Evolutionary conservation across 176 grass and related monocot genomes (phyloP).

Genomic region (Rhynchospora pubera): DNA sequence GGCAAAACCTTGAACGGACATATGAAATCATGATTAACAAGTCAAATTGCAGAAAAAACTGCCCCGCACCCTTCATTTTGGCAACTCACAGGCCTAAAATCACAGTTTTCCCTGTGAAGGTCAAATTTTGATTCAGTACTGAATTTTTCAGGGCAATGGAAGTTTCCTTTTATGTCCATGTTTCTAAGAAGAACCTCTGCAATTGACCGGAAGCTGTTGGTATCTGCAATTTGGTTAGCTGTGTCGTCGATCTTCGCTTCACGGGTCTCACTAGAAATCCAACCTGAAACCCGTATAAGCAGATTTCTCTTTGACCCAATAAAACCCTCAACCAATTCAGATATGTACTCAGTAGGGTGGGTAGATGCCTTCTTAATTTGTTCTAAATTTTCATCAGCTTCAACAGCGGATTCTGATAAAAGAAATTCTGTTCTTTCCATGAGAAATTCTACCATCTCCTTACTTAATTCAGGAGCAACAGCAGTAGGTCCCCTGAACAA

Average conservation of each 20-base stretch:
- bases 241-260: constrained; percentile 69
- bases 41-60: constrained; percentile 38
- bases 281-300: constrained; percentile 69
- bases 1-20: constrained; percentile 65
- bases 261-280: constrained; percentile 64
- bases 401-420: constrained; percentile 27
- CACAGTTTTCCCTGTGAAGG: constrained; percentile 21
- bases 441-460: constrained; percentile 49
- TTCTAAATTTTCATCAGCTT: constrained; percentile 24
- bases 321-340: constrained; percentile 52
- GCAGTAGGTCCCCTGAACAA: constrained; percentile 58
- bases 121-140: constrained; percentile 13
- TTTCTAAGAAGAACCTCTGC: constrained; percentile 33
- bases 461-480: constrained; percentile 40
- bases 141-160: constrained; percentile 36
- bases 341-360: constrained; percentile 40
- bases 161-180: constrained; percentile 34
- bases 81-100: constrained; percentile 30
- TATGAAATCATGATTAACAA: constrained; percentile 46
- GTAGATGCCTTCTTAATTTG: constrained; percentile 37
- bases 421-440: no score
- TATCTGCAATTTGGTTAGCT: constrained; percentile 47
- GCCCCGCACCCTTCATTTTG: constrained; percentile 27
- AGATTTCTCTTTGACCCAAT: constrained; percentile 55
- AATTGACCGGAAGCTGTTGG: constrained; percentile 29